phyloP scores from a whole-genome alignment of 1,139 yeast species.

The Hansenula sp. region DNA sequence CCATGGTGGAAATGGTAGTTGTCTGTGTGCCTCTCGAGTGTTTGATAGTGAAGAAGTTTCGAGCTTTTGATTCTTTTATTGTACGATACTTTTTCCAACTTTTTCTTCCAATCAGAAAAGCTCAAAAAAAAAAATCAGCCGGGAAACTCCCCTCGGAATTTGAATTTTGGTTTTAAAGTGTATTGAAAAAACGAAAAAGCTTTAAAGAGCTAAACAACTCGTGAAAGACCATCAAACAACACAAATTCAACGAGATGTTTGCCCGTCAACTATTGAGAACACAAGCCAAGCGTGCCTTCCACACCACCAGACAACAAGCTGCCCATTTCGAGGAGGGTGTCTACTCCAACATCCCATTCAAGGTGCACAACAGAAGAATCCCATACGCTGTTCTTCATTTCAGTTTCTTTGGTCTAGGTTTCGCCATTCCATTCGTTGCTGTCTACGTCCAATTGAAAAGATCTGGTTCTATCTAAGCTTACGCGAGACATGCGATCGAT shows the following conservation, averaged over 20 bases:
- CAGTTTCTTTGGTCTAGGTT: constrained; percentile 66
- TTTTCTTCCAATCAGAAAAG: not conserved
- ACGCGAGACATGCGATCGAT: too few relatives aligned
- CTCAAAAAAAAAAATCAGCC: not conserved
- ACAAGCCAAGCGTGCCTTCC: constrained; percentile 29
- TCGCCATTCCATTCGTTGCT: constrained; percentile 65
- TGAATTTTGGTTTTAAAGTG: too few relatives aligned
- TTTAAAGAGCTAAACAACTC: too few relatives aligned
- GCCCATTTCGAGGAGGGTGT: constrained; percentile 75
- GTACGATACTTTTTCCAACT: not conserved
- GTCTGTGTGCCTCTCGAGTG: constrained; percentile 3
- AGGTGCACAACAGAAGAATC: constrained; percentile 85
- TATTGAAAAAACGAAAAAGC: too few relatives aligned
- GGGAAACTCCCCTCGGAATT: too few relatives aligned
- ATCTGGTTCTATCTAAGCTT: constrained; percentile 55
- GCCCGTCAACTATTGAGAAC: constrained; percentile 25
- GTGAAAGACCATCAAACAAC: not conserved
- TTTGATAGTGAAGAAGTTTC: not conserved
- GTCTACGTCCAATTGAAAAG: constrained; percentile 70
- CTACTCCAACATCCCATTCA: constrained; percentile 90
- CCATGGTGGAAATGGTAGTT: constrained; percentile 42
- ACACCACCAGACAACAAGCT: constrained; percentile 26
- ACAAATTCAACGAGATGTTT: constrained; percentile 26
- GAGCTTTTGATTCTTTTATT: not conserved
- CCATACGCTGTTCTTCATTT: constrained; percentile 83